Evolutionary conservation across 345 rosid genomes (phyloP).

Genomic region (Eutrema yunnanense): DNA sequence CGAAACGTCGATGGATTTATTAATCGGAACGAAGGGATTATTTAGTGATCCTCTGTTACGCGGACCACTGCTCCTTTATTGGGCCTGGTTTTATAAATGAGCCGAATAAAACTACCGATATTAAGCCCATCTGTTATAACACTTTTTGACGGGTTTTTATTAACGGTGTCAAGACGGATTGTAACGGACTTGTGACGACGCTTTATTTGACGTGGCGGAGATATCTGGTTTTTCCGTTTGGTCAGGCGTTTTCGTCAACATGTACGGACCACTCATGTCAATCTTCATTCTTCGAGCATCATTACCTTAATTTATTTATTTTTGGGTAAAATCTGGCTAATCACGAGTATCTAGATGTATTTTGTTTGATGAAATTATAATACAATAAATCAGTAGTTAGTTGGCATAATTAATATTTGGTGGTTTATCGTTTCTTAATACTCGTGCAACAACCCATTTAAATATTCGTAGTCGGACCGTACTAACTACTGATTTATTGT

Average conservation of each 20-base stretch:
- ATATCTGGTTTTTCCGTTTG: not conserved
- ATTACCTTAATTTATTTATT: not conserved
- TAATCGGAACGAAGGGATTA: not conserved
- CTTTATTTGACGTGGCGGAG: not conserved
- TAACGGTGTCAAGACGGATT: not conserved
- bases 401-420: no score
- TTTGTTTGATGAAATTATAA: no score
- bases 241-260: slow-evolving; percentile 4
- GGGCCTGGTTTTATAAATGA: not conserved
- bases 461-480: no score
- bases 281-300: not conserved
- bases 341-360: no score
- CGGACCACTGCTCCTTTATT: not conserved
- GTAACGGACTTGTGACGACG: not conserved
- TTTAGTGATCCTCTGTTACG: slow-evolving; percentile 19
- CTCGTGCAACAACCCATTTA: no score
- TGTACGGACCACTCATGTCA: slow-evolving; percentile 6
- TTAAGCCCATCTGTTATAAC: not conserved
- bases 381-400: no score
- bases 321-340: not conserved
- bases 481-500: not conserved
- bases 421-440: no score
- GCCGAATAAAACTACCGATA: not conserved
- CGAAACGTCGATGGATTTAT: not conserved
- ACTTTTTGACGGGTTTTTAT: not conserved